Evolutionary conservation across 345 rosid genomes (phyloP).

Genomic region (Brassica juncea): DNA sequence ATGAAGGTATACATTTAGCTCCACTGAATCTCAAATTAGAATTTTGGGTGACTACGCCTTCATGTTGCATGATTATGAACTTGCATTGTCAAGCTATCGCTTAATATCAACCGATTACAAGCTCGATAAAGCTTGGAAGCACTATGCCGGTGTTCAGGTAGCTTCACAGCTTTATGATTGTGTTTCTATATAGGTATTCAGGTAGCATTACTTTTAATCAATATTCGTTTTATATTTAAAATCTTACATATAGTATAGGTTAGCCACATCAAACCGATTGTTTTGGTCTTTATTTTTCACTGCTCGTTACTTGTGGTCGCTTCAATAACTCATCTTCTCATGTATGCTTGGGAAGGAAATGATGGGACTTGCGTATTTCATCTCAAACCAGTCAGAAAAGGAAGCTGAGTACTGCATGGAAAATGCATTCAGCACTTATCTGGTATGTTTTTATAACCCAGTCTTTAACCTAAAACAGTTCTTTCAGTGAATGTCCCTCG

Average conservation of each 20-base stretch:
- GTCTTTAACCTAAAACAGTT: slow-evolving; percentile 17
- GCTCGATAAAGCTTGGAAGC: slow-evolving; percentile 98
- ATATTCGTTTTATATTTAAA: slow-evolving; percentile 1
- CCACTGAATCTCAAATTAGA: slow-evolving; percentile 91
- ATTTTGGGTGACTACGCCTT: slow-evolving; percentile 94
- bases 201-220: slow-evolving; percentile 13
- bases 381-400: slow-evolving; percentile 94
- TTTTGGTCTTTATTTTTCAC: slow-evolving; percentile 1
- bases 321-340: slow-evolving; percentile 31
- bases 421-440: slow-evolving; percentile 87
- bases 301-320: slow-evolving; percentile 10
- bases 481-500: slow-evolving; percentile 12
- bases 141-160: slow-evolving; percentile 98
- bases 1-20: slow-evolving; percentile 90
- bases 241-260: slow-evolving; percentile 3
- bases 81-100: slow-evolving; percentile 91
- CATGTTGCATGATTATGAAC: slow-evolving; percentile 96
- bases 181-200: slow-evolving; percentile 21
- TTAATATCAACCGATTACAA: slow-evolving; percentile 95
- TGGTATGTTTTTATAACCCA: slow-evolving; percentile 52
- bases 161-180: slow-evolving; percentile 29
- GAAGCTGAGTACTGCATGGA: slow-evolving; percentile 98
- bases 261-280: slow-evolving; percentile 9
- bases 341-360: slow-evolving; percentile 73
- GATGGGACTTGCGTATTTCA: slow-evolving; percentile 89